Evolutionary conservation across 331 rosid species (phyloP).

Genomic region (Quercus tomentella): DNA sequence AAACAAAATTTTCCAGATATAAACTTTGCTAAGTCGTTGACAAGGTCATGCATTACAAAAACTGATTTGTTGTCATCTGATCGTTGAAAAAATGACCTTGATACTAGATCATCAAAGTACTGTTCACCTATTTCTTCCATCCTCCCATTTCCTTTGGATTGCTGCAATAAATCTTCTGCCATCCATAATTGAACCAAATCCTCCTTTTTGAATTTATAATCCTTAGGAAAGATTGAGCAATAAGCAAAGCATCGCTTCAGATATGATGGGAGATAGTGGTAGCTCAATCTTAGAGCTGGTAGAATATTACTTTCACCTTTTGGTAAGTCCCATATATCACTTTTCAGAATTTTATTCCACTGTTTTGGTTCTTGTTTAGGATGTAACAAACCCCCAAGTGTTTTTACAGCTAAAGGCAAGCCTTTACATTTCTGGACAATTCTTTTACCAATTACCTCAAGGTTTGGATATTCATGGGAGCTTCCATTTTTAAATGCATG

Average conservation of each 20-base stretch:
- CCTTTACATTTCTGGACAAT: constrained; percentile 24
- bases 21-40: constrained; percentile 21
- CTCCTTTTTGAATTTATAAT: constrained; percentile 4
- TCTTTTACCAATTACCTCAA: constrained; percentile 8
- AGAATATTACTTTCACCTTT: background rate
- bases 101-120: constrained; percentile 11
- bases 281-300: constrained; percentile 19
- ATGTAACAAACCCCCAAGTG: constrained; percentile 15
- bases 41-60: constrained; percentile 25
- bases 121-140: constrained; percentile 18
- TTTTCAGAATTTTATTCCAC: background rate
- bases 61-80: background rate
- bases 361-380: background rate
- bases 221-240: constrained; percentile 20
- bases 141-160: background rate
- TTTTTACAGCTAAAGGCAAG: constrained; percentile 20
- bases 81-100: constrained; percentile 15
- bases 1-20: background rate
- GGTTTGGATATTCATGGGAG: background rate
- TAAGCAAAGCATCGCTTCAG: constrained; percentile 24
- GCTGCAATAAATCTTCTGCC: constrained; percentile 18
- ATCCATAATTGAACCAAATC: constrained; percentile 19
- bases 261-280: constrained; percentile 6
- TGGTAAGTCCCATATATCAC: background rate
- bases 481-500: constrained; percentile 7